phyloP scores from a whole-genome alignment of 371 early-diverging fungal genomes.

The Mucor indicus region DNA sequence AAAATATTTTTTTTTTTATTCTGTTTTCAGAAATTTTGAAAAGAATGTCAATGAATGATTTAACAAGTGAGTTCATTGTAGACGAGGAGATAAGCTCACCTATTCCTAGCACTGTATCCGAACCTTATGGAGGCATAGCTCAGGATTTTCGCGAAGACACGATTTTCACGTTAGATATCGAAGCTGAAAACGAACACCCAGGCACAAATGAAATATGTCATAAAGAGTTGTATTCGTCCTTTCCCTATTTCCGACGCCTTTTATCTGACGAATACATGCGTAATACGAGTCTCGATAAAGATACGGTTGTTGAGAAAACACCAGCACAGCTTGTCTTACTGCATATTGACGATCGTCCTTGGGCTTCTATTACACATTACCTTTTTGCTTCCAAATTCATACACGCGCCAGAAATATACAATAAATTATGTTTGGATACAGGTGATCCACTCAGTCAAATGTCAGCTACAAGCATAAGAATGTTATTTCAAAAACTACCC shows the following conservation, averaged over 20 bases:
- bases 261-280: constrained; percentile 33
- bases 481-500: neutral
- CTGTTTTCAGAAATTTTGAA: too few relatives aligned
- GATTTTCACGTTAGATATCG: constrained; percentile 19
- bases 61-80: constrained; percentile 15
- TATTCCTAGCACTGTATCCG: constrained; percentile 6
- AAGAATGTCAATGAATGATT: too few relatives aligned
- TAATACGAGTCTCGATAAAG: constrained; percentile 13
- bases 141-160: constrained; percentile 28
- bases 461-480: constrained; percentile 10
- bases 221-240: constrained; percentile 13
- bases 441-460: constrained; percentile 10
- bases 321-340: constrained; percentile 22
- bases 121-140: constrained; percentile 11
- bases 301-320: neutral
- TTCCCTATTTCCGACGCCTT: constrained; percentile 32
- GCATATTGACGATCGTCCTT: constrained; percentile 32
- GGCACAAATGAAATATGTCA: constrained; percentile 29
- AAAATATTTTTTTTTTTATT: too few relatives aligned
- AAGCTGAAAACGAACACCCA: constrained; percentile 17
- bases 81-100: constrained; percentile 14
- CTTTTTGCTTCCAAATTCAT: constrained; percentile 20
- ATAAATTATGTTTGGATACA: constrained; percentile 17
- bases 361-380: constrained; percentile 34
- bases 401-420: constrained; percentile 11